A percentile compares a stretch with the other conserved stretches of the same genome.
phyloP scores from a whole-genome alignment of 129 eudicot genomes.

The Heracleum sosnowskyi region DNA sequence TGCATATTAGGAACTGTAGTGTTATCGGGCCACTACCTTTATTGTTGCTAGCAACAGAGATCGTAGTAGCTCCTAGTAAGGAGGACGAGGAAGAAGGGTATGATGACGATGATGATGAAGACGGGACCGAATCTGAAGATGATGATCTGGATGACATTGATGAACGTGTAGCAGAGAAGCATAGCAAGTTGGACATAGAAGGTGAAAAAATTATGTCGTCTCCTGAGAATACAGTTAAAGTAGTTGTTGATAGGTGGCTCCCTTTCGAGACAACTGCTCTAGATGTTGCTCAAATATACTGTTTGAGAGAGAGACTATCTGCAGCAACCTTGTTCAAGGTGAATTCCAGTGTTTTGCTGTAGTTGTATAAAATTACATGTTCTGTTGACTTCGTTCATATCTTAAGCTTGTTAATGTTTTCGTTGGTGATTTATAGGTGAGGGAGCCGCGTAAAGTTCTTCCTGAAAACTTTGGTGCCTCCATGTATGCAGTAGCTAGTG shows the following conservation, averaged over 20 bases:
- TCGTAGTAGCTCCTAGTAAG: constrained; percentile 66
- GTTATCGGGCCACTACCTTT: constrained; percentile 71
- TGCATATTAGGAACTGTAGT: constrained; percentile 56
- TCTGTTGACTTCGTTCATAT: not conserved
- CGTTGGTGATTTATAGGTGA: constrained; percentile 37
- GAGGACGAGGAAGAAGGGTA: constrained; percentile 27
- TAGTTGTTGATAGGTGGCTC: constrained; percentile 88
- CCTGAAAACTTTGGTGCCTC: constrained; percentile 70
- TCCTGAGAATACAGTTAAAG: constrained; percentile 63
- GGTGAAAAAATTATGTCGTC: constrained; percentile 64
- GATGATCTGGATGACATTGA: constrained; percentile 32
- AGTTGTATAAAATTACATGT: not conserved
- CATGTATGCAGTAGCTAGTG: constrained; percentile 45
- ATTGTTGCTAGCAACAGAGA: constrained; percentile 70
- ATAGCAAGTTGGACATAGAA: constrained; percentile 2
- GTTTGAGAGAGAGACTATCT: constrained; percentile 83
- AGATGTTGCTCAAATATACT: constrained; percentile 87
- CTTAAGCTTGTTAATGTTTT: not conserved
- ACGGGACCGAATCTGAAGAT: constrained; percentile 30
- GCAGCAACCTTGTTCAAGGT: constrained; percentile 78
- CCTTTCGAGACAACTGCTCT: constrained; percentile 69
- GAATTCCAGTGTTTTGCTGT: constrained; percentile 8
- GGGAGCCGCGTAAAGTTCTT: constrained; percentile 52
- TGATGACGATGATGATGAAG: constrained; percentile 17
- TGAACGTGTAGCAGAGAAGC: constrained; percentile 22